These are phyloP conservation scores for cucumber (Cucumis sativus) DNA, from an alignment of 306 rosid genomes.

Conservation along the genomic window DNA sequence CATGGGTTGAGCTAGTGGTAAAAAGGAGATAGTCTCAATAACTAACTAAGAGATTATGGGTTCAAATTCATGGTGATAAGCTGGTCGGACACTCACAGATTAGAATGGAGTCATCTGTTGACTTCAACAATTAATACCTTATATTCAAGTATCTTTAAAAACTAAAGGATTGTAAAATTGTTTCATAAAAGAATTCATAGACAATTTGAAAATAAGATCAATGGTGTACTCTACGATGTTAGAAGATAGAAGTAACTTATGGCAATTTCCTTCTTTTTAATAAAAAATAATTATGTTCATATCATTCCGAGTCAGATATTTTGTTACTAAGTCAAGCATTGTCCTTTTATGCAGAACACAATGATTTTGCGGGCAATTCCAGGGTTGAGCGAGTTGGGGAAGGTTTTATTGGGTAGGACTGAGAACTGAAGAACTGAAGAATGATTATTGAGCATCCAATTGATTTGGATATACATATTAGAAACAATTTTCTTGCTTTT, in stretches of 20 bases:
- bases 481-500: not conserved
- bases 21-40: too few species aligned
- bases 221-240: not conserved
- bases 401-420: slow-evolving; percentile 52
- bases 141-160: not conserved
- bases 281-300: too few species aligned
- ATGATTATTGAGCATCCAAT: not conserved
- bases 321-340: not conserved
- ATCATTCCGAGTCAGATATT: not conserved
- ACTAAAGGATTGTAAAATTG: not conserved
- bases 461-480: not conserved
- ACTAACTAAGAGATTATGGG: too few species aligned
- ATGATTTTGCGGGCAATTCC: slow-evolving; percentile 85
- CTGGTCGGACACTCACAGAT: too few species aligned
- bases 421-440: not conserved
- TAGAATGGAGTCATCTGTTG: not conserved
- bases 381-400: slow-evolving; percentile 72
- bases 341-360: slow-evolving; percentile 51
- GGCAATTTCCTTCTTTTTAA: not conserved
- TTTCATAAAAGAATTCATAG: not conserved
- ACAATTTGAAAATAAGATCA: not conserved
- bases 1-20: too few species aligned
- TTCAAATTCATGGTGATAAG: too few species aligned
- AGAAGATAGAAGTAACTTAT: not conserved
- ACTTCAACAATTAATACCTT: not conserved